Evolutionary conservation across 257 asterid species (phyloP).

Genomic region (Prunella vulgaris): DNA sequence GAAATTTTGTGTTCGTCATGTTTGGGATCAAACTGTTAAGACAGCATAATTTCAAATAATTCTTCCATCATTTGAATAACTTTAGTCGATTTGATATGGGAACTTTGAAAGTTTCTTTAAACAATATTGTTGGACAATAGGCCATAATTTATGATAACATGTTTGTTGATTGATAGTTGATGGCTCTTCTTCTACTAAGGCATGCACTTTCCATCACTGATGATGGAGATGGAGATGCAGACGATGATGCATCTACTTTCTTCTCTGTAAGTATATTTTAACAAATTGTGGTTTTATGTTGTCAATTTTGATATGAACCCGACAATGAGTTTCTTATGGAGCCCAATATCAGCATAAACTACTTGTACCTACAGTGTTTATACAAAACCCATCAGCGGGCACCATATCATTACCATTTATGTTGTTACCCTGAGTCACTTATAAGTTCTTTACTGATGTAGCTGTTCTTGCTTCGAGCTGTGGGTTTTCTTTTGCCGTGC

Average conservation of each 20-base stretch:
- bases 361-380: too few species aligned
- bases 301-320: too few species aligned
- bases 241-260: constrained; percentile 64
- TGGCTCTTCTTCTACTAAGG: constrained; percentile 92
- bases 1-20: not conserved
- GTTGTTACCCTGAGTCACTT: not conserved
- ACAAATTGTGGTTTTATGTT: not conserved
- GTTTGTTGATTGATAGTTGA: constrained; percentile 49
- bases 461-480: constrained; percentile 87
- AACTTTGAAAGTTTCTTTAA: not conserved
- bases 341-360: too few species aligned
- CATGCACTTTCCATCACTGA: constrained; percentile 68
- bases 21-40: not conserved
- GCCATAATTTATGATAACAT: not conserved
- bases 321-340: too few species aligned
- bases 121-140: too few species aligned
- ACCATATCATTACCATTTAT: too few species aligned
- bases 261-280: constrained; percentile 63
- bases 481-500: constrained; percentile 94
- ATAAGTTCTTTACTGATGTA: constrained; percentile 27
- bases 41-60: not conserved
- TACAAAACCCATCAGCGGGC: too few species aligned
- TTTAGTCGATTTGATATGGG: not conserved
- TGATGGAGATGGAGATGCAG: constrained; percentile 49
- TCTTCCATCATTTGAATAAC: not conserved